Conservation (phyloP, 306 rosid species). For the Corylus americana region DNA sequence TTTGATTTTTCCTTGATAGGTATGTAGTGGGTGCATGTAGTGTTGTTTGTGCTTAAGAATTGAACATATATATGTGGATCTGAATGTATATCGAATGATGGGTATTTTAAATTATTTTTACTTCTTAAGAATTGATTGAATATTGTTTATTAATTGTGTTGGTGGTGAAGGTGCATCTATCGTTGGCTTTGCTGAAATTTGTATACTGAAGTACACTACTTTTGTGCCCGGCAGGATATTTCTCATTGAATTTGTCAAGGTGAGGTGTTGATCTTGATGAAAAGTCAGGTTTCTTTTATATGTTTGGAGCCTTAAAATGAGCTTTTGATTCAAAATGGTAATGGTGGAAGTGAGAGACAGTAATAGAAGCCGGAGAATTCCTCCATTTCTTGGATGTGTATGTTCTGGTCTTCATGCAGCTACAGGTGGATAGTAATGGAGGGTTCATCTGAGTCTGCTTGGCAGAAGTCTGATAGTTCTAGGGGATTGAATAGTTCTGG, state of each 20-base stretch:
- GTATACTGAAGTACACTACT: constrained; percentile 24
- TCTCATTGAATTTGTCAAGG: constrained; percentile 28
- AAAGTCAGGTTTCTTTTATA: constrained; percentile 13
- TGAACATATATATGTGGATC: too few relatives aligned
- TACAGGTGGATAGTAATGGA: constrained; percentile 72
- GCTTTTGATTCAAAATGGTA: constrained; percentile 46
- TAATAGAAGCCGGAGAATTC: constrained; percentile 36
- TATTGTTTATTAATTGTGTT: background rate
- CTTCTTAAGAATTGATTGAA: background rate
- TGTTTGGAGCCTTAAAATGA: constrained; percentile 34
- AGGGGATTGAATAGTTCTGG: constrained; percentile 65
- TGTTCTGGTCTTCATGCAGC: constrained; percentile 53
- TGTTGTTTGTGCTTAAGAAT: too few relatives aligned
- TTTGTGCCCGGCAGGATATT: constrained; percentile 42
- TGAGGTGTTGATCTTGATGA: constrained; percentile 37
- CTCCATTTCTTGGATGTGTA: constrained; percentile 46
- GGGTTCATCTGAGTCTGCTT: constrained; percentile 68
- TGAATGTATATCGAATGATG: too few relatives aligned
- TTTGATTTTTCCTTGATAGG: too few relatives aligned
- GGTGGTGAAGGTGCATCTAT: constrained; percentile 15
- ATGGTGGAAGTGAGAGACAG: constrained; percentile 43
- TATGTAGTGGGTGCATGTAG: too few relatives aligned
- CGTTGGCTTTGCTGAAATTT: constrained; percentile 12
- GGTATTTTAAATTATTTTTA: too few relatives aligned
- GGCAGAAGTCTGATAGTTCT: constrained; percentile 59